Evolutionary conservation across 768 basidiomycete genomes (phyloP).

Genomic region (Pleurotus tuoliensis): DNA sequence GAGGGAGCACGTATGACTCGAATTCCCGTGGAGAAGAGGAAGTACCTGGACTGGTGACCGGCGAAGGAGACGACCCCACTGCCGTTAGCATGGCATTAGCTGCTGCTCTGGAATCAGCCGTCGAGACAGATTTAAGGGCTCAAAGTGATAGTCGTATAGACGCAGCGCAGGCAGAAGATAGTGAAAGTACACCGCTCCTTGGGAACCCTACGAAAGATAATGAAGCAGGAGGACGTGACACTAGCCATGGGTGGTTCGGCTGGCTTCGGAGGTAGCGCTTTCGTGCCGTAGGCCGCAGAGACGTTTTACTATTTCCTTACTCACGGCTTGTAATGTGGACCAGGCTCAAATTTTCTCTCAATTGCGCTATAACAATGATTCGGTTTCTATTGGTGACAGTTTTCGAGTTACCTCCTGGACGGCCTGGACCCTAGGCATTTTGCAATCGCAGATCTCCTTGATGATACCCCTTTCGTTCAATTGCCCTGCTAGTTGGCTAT

Average conservation of each 20-base stretch:
- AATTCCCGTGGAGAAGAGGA: conserved; percentile 4
- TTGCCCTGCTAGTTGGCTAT: too few species aligned
- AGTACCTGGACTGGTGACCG: conserved; percentile 20
- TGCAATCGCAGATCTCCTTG: too few species aligned
- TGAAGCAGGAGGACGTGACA: neutral
- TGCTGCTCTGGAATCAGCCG: conserved; percentile 19
- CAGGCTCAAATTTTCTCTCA: too few species aligned
- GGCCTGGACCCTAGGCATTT: too few species aligned
- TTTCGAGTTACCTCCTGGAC: too few species aligned
- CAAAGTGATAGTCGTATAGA: neutral
- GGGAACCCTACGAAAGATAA: conserved; percentile 6
- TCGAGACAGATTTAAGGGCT: conserved; percentile 19
- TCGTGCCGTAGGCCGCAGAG: too few species aligned
- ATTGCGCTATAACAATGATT: too few species aligned
- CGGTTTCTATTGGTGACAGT: too few species aligned
- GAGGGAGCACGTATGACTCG: neutral
- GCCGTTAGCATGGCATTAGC: conserved; percentile 18
- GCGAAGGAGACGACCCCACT: conserved; percentile 19
- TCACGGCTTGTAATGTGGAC: too few species aligned
- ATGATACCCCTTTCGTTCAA: too few species aligned
- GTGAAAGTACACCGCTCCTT: conserved; percentile 20
- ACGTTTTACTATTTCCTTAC: too few species aligned
- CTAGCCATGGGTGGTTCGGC: neutral
- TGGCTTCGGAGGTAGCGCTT: neutral
- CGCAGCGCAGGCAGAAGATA: neutral